These are phyloP conservation scores for Apiotrichum sp. DNA, from an alignment of 1,284 basidiomycete species.

Conservation along the genomic window DNA sequence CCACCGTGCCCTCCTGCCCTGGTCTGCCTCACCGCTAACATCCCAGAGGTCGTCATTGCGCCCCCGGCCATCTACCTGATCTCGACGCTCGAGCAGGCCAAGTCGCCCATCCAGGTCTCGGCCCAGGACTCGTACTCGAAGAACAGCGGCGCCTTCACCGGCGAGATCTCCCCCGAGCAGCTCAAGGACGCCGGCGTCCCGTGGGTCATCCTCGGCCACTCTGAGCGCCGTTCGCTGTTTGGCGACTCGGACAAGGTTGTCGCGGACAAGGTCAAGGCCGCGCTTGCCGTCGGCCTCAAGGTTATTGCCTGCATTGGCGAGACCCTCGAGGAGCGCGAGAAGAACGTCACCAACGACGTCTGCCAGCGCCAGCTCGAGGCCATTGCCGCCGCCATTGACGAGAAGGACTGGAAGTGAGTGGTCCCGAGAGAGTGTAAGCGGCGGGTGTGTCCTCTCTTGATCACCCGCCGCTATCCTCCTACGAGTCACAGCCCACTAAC, in stretches of 20 bases:
- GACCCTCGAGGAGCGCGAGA: slow-evolving; percentile 83
- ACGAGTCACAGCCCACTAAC: background rate
- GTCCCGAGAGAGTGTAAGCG: too few relatives aligned
- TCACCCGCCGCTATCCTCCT: too few relatives aligned
- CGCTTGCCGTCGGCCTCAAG: slow-evolving; percentile 58
- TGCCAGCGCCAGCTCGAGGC: slow-evolving; percentile 77
- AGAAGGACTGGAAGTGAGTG: slow-evolving; percentile 71
- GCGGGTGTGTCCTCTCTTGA: too few relatives aligned
- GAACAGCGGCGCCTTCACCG: slow-evolving; percentile 85
- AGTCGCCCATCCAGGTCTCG: slow-evolving; percentile 65
- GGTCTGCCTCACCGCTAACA: background rate
- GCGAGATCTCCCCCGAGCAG: slow-evolving; percentile 82
- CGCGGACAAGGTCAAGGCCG: slow-evolving; percentile 75
- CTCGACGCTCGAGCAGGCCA: slow-evolving; percentile 56
- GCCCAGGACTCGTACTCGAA: slow-evolving; percentile 92
- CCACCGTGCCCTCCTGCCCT: too few relatives aligned
- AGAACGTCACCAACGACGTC: slow-evolving; percentile 68
- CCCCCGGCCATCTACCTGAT: slow-evolving; percentile 85
- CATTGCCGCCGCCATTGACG: slow-evolving; percentile 59
- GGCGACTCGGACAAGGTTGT: slow-evolving; percentile 77
- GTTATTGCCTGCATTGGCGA: slow-evolving; percentile 97
- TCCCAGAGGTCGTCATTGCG: slow-evolving; percentile 79
- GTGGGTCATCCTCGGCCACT: slow-evolving; percentile 96
- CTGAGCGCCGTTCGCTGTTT: slow-evolving; percentile 90
- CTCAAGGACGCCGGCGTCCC: slow-evolving; percentile 78